Evolutionary conservation across 352 stramenopile species (phyloP).

Genomic region (Chrysophaeum taylorii): DNA sequence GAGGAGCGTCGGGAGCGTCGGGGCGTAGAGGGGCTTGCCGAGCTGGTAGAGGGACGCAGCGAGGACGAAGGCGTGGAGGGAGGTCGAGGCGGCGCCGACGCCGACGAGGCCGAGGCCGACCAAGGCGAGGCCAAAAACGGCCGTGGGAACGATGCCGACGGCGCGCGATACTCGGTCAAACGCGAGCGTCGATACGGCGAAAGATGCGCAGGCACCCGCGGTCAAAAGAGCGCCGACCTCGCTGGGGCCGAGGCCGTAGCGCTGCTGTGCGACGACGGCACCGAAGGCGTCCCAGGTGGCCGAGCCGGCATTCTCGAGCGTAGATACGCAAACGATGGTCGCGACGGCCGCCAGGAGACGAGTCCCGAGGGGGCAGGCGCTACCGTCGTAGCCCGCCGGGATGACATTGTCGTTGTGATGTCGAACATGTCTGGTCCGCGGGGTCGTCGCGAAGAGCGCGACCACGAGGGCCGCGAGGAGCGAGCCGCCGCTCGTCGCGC

Average conservation of each 20-base stretch:
- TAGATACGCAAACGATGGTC: slow-evolving; percentile 39
- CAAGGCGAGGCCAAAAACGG: slow-evolving; percentile 32
- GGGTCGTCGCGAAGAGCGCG: not conserved
- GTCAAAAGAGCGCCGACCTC: slow-evolving; percentile 42
- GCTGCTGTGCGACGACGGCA: slow-evolving; percentile 37
- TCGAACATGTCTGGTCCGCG: not conserved
- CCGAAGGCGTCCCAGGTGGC: slow-evolving; percentile 50
- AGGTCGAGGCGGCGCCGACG: slow-evolving; percentile 31
- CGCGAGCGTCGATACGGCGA: slow-evolving; percentile 33
- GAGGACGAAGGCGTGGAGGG: slow-evolving; percentile 26
- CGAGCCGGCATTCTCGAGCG: slow-evolving; percentile 44
- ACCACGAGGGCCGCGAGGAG: not conserved
- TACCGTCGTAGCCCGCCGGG: no score
- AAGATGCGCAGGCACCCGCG: slow-evolving; percentile 38
- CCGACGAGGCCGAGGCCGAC: slow-evolving; percentile 34
- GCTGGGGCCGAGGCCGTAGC: slow-evolving; percentile 31
- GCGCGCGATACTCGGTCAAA: slow-evolving; percentile 33
- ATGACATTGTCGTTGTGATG: slow-evolving; percentile 24
- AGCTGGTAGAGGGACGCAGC: slow-evolving; percentile 41
- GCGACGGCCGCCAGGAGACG: slow-evolving; percentile 40
- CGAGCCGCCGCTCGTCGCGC: not conserved
- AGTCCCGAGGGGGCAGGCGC: slow-evolving; percentile 42
- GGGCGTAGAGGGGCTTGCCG: slow-evolving; percentile 42
- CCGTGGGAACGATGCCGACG: slow-evolving; percentile 38
- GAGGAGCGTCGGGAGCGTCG: slow-evolving; percentile 40